Evolutionary conservation across 2,329 filamentous ascomycete species (phyloP).

Genomic region (Nigrospora oryzae): DNA sequence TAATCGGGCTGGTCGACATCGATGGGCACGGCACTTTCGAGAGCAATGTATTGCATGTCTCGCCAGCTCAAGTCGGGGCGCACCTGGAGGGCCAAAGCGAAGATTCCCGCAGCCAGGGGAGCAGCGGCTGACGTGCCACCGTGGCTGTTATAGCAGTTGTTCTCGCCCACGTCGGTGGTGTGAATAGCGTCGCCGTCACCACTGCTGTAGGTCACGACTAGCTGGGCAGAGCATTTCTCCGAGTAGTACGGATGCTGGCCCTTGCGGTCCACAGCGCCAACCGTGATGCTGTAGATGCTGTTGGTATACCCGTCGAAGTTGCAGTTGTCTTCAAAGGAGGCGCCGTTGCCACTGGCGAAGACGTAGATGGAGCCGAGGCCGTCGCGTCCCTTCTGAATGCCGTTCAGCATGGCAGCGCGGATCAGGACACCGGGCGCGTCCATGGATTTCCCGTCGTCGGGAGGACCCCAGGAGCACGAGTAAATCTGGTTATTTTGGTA

Average conservation of each 20-base stretch:
- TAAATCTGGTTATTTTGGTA: slow-evolving; percentile 92
- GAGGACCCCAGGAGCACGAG: slow-evolving; percentile 97
- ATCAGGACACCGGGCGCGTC: slow-evolving; percentile 87
- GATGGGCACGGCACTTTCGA: slow-evolving; percentile 76
- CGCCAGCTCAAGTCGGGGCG: slow-evolving; percentile 87
- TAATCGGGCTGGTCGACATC: slow-evolving; percentile 50
- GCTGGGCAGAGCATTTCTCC: slow-evolving; percentile 87
- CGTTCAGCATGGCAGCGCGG: slow-evolving; percentile 82
- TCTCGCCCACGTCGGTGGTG: slow-evolving; percentile 85
- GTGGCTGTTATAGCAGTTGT: slow-evolving; percentile 72
- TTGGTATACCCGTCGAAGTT: slow-evolving; percentile 99
- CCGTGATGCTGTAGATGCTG: slow-evolving; percentile 97
- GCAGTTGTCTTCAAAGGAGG: slow-evolving; percentile 82
- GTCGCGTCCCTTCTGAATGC: slow-evolving; percentile 76
- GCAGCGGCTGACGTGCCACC: slow-evolving; percentile 95
- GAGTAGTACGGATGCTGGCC: slow-evolving; percentile 93
- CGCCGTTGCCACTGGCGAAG: slow-evolving; percentile 94
- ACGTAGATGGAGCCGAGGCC: slow-evolving; percentile 89
- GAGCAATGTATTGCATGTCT: slow-evolving; percentile 85
- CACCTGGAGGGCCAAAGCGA: slow-evolving; percentile 76
- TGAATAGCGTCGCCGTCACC: slow-evolving; percentile 86
- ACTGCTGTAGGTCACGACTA: slow-evolving; percentile 95
- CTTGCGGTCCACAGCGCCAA: slow-evolving; percentile 82
- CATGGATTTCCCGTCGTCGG: slow-evolving; percentile 90
- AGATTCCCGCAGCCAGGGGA: slow-evolving; percentile 84